These are phyloP conservation scores for Globisporangium nagaii DNA, from an alignment of 352 stramenopile species.

Conservation along the genomic window DNA sequence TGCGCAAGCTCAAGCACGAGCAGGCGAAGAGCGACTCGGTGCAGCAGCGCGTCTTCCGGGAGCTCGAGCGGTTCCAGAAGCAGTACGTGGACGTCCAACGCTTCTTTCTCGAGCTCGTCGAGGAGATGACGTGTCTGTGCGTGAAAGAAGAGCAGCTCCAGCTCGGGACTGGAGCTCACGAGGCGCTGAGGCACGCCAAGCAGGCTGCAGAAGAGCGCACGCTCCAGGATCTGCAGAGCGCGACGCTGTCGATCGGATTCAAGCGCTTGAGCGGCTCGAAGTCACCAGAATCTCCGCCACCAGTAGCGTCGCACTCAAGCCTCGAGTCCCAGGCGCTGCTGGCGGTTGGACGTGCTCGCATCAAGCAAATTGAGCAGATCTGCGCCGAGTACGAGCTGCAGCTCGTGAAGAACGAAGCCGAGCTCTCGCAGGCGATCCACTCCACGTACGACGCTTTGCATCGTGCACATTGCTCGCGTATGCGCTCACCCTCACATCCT, in stretches of 20 bases:
- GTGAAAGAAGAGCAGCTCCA: slow-evolving; percentile 35
- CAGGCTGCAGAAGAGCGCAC: slow-evolving; percentile 37
- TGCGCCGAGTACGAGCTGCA: slow-evolving; percentile 44
- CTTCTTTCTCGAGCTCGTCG: slow-evolving; percentile 42
- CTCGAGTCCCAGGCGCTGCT: slow-evolving; percentile 42
- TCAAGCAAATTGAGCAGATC: slow-evolving; percentile 36
- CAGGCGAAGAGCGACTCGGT: slow-evolving; percentile 43
- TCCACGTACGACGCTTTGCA: slow-evolving; percentile 17
- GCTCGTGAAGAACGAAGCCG: slow-evolving; percentile 38
- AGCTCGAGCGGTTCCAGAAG: slow-evolving; percentile 46
- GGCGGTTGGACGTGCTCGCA: slow-evolving; percentile 28
- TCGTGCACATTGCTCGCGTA: slow-evolving; percentile 1
- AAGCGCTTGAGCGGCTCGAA: neutral
- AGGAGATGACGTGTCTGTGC: slow-evolving; percentile 36
- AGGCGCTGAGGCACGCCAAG: slow-evolving; percentile 7
- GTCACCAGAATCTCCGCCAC: neutral
- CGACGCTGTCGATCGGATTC: slow-evolving; percentile 10
- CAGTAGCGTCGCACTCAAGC: slow-evolving; percentile 8
- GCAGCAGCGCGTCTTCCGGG: slow-evolving; percentile 39
- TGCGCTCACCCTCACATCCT: no score
- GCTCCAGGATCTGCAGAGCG: slow-evolving; percentile 37
- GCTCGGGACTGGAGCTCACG: slow-evolving; percentile 6
- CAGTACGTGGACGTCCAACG: slow-evolving; percentile 49
- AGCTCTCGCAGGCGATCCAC: slow-evolving; percentile 43
- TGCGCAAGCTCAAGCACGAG: slow-evolving; percentile 38